These are phyloP conservation scores for Geotrichum carabidarum DNA, from an alignment of 1,139 yeast species.

Conservation along the genomic window DNA sequence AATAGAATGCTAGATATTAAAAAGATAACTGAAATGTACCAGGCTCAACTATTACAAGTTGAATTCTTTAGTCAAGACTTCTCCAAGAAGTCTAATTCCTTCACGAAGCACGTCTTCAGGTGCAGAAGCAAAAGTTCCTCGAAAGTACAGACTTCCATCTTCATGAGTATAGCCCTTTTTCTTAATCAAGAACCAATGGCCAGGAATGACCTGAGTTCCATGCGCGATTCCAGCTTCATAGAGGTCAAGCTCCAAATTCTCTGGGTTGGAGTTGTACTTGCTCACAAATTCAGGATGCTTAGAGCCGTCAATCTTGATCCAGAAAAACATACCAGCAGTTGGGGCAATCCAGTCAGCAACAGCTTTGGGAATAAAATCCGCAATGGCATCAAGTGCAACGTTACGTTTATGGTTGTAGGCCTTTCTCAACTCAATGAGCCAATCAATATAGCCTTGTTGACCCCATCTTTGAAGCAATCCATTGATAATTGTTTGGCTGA, in stretches of 20 bases:
- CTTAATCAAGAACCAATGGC: conserved; percentile 73
- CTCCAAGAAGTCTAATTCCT: conserved; percentile 64
- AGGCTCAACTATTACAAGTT: background rate
- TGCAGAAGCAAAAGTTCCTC: conserved; percentile 90
- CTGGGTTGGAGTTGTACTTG: conserved; percentile 52
- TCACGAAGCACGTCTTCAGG: conserved; percentile 53
- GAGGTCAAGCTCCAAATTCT: conserved; percentile 56
- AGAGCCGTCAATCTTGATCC: conserved; percentile 65
- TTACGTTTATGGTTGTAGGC: conserved; percentile 78
- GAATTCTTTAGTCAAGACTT: conserved; percentile 44
- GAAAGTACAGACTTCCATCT: conserved; percentile 53
- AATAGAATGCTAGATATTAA: no score
- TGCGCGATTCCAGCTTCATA: conserved; percentile 59
- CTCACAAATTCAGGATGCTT: conserved; percentile 67
- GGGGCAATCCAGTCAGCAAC: conserved; percentile 51
- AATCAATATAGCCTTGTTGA: conserved; percentile 70
- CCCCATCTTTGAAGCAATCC: conserved; percentile 67
- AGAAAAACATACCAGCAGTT: conserved; percentile 92
- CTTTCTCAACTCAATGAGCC: conserved; percentile 80
- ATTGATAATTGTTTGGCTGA: conserved; percentile 66
- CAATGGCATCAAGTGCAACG: conserved; percentile 65
- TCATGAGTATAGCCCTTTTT: conserved; percentile 47
- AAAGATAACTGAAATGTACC: no score
- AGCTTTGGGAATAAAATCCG: conserved; percentile 54
- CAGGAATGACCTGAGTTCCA: conserved; percentile 78